Conservation (phyloP, 2,329 filamentous ascomycete species). For the Pseudogymnoascus sp. region DNA sequence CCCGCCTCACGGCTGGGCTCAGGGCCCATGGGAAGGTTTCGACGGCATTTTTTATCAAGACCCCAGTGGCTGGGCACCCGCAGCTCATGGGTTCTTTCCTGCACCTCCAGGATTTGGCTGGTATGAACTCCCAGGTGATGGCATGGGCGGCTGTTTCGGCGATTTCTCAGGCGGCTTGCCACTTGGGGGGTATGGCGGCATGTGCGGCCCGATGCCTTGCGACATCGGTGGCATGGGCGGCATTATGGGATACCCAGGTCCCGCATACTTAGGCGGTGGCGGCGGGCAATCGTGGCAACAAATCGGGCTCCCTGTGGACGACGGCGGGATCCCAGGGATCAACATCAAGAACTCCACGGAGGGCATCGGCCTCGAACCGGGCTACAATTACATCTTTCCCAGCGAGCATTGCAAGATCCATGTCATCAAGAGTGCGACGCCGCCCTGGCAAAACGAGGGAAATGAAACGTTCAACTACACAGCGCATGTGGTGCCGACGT, state of each 20-base stretch:
- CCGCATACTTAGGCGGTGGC: background rate
- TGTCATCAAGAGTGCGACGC: slow-evolving; percentile 41
- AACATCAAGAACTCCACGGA: slow-evolving; percentile 52
- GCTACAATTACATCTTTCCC: slow-evolving; percentile 58
- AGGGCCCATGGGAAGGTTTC: slow-evolving; percentile 14
- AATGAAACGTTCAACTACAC: slow-evolving; percentile 33
- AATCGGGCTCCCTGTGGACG: background rate
- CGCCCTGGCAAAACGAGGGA: slow-evolving; percentile 45
- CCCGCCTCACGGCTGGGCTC: slow-evolving; percentile 22
- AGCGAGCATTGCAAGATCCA: slow-evolving; percentile 52
- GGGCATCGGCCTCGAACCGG: slow-evolving; percentile 51
- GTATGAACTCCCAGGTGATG: background rate
- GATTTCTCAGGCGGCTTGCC: background rate
- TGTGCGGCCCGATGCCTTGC: background rate
- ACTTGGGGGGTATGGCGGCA: background rate
- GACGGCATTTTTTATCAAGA: background rate
- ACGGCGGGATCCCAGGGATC: slow-evolving; percentile 39
- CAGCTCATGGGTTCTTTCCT: background rate
- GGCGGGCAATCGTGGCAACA: slow-evolving; percentile 4
- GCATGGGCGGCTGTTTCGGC: background rate
- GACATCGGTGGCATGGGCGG: background rate
- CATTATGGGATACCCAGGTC: slow-evolving; percentile 2
- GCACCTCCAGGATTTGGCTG: slow-evolving; percentile 1
- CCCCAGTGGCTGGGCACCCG: background rate
- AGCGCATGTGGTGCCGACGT: slow-evolving; percentile 47